These are phyloP conservation scores for Zychaea mexicana DNA, from an alignment of 371 early-diverging fungal species.

Conservation along the genomic window DNA sequence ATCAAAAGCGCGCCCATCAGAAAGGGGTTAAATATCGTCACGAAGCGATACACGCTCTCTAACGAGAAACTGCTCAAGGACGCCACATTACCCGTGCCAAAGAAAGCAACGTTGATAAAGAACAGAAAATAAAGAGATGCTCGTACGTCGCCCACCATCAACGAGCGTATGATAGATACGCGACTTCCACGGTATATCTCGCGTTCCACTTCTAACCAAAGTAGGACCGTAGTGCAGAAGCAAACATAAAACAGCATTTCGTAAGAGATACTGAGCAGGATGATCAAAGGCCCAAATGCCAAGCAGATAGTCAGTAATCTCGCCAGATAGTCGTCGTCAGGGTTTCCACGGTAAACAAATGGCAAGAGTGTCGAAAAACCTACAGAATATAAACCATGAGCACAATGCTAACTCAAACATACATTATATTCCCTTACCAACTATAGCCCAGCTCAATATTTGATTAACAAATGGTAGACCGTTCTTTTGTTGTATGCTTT, in stretches of 20 bases:
- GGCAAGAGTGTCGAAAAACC: constrained; percentile 62
- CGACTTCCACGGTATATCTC: constrained; percentile 36
- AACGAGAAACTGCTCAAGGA: constrained; percentile 86
- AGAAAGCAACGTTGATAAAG: constrained; percentile 92
- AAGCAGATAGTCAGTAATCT: constrained; percentile 81
- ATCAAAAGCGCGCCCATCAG: constrained; percentile 86
- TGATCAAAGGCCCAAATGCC: constrained; percentile 87
- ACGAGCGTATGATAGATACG: constrained; percentile 18
- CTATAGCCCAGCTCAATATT: constrained; percentile 66
- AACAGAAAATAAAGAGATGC: constrained; percentile 80
- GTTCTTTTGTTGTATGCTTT: constrained; percentile 52
- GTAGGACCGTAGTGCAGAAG: constrained; percentile 70
- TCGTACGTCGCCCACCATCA: constrained; percentile 66
- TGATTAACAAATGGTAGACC: constrained; percentile 77
- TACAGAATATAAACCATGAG: constrained; percentile 17
- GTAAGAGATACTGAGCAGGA: constrained; percentile 85
- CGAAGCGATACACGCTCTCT: constrained; percentile 89
- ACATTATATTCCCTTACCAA: constrained; percentile 44
- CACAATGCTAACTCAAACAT: background rate
- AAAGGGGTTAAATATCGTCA: constrained; percentile 90
- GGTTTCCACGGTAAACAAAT: constrained; percentile 61
- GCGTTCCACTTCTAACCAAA: constrained; percentile 86
- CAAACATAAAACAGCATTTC: constrained; percentile 88
- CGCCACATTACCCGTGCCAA: constrained; percentile 96
- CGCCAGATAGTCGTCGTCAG: constrained; percentile 74